Evolutionary conservation across 1,284 basidiomycete genomes (phyloP).

Genomic region (Naganishia albida): DNA sequence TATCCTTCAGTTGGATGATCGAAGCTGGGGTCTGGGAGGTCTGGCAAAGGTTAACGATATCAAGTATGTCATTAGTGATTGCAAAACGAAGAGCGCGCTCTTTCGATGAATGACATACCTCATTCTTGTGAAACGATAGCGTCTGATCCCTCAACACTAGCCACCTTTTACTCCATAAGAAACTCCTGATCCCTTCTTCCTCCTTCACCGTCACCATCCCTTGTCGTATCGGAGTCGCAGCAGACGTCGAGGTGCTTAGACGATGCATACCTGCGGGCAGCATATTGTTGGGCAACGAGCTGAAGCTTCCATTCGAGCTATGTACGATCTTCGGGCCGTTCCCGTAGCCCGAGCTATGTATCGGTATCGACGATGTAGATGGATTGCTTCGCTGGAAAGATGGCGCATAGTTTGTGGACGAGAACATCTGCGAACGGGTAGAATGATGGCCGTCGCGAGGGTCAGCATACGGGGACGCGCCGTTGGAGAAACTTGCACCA

Average conservation of each 20-base stretch:
- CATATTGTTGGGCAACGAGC: constrained; percentile 13
- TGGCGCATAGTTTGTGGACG: constrained; percentile 33
- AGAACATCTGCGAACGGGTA: constrained; percentile 30
- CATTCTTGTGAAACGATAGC: constrained; percentile 85
- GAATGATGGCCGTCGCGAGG: constrained; percentile 1
- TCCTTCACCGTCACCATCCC: constrained; percentile 74
- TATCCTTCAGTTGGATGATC: constrained; percentile 71
- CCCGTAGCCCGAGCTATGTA: constrained; percentile 2
- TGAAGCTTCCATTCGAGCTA: constrained; percentile 6
- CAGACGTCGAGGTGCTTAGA: constrained; percentile 11
- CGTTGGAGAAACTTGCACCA: constrained; percentile 6
- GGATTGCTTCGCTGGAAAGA: constrained; percentile 27
- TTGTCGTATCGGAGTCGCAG: constrained; percentile 28
- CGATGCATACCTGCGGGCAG: constrained; percentile 18
- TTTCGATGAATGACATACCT: constrained; percentile 63
- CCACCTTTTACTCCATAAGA: constrained; percentile 92
- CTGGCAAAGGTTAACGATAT: constrained; percentile 48
- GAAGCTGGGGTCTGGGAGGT: constrained; percentile 65
- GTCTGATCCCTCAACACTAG: constrained; percentile 79
- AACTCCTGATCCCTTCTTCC: constrained; percentile 77
- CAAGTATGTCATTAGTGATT: not conserved
- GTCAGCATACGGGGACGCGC: constrained; percentile 6
- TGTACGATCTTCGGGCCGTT: constrained; percentile 3
- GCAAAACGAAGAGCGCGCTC: not conserved
- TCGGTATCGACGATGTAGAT: not conserved